A percentile compares a stretch with the other conserved stretches of the same genome.
phyloP scores from a whole-genome alignment of 2,329 filamentous ascomycete species.

The Beauveria rudraprayagi region DNA sequence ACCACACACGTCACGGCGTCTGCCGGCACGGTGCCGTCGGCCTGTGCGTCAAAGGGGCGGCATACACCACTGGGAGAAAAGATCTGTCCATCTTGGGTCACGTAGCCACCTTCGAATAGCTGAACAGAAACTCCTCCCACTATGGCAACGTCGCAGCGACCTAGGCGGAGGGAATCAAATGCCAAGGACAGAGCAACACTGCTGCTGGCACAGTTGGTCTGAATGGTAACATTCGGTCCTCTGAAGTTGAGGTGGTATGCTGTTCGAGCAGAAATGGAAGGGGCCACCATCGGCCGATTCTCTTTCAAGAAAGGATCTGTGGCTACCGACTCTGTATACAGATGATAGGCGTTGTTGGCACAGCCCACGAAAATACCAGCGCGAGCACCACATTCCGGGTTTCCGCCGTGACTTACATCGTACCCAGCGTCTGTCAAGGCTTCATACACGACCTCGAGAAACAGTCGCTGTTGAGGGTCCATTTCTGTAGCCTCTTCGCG shows the following conservation, averaged over 20 bases:
- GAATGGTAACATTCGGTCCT: slow-evolving; percentile 10
- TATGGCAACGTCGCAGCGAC: slow-evolving; percentile 10
- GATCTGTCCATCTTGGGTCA: slow-evolving; percentile 11
- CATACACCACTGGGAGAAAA: slow-evolving; percentile 9
- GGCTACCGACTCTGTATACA: slow-evolving; percentile 11
- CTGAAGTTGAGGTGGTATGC: slow-evolving; percentile 12
- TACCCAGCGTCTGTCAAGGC: background rate
- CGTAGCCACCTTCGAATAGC: slow-evolving; percentile 11
- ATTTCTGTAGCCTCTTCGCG: slow-evolving; percentile 14
- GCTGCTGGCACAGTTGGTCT: slow-evolving; percentile 12
- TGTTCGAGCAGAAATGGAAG: slow-evolving; percentile 13
- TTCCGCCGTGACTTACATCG: too few species aligned
- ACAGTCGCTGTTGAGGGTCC: background rate
- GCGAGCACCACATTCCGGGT: too few species aligned
- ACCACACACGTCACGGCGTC: slow-evolving; percentile 10
- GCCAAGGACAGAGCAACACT: background rate
- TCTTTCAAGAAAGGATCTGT: slow-evolving; percentile 11
- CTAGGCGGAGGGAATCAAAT: background rate
- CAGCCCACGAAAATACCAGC: too few species aligned
- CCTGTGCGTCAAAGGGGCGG: slow-evolving; percentile 10
- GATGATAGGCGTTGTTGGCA: background rate
- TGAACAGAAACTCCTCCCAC: slow-evolving; percentile 13
- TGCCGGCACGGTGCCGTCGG: slow-evolving; percentile 9
- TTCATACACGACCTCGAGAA: background rate
- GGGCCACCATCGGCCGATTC: slow-evolving; percentile 8